phyloP scores from a whole-genome alignment of 2,329 filamentous ascomycete genomes.

The Aspergillus sclerotialis region DNA sequence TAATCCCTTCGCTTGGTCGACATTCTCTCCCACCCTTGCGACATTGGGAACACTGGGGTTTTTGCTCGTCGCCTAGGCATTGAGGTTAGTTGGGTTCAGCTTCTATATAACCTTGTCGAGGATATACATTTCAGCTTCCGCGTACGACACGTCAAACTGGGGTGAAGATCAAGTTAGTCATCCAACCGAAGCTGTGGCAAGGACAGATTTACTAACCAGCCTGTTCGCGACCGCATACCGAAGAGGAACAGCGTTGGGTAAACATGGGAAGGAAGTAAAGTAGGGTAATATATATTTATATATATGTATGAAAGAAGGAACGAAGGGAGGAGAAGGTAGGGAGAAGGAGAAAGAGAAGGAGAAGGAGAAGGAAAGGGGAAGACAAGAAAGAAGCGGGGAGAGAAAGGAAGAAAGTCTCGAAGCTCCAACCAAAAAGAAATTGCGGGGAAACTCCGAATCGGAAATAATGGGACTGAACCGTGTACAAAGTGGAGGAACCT shows the following conservation, averaged over 20 bases:
- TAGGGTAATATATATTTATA: no score
- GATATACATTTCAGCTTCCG: slow-evolving; percentile 56
- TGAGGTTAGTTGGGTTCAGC: slow-evolving; percentile 4
- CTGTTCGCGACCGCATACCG: slow-evolving; percentile 39
- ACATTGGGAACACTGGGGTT: slow-evolving; percentile 56
- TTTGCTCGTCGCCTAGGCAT: slow-evolving; percentile 48
- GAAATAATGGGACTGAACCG: no score
- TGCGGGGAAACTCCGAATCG: no score
- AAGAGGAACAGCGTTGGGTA: slow-evolving; percentile 15
- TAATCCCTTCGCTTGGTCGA: slow-evolving; percentile 54
- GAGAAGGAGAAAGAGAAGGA: not conserved
- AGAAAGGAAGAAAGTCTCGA: no score
- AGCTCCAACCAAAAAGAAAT: no score
- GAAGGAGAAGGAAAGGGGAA: not conserved
- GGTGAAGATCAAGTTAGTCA: not conserved
- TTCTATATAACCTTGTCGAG: slow-evolving; percentile 3
- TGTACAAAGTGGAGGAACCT: no score
- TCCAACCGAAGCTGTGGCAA: not conserved
- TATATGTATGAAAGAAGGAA: no score
- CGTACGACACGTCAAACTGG: slow-evolving; percentile 50
- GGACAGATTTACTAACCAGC: slow-evolving; percentile 28
- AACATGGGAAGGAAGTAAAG: slow-evolving; percentile 24
- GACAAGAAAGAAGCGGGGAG: slow-evolving; percentile 4
- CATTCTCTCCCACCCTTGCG: slow-evolving; percentile 55
- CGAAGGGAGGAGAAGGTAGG: slow-evolving; percentile 4